Base-by-base conservation (phyloP, 2,329 filamentous ascomycete species). In the Fusarium pseudograminearum region DNA sequence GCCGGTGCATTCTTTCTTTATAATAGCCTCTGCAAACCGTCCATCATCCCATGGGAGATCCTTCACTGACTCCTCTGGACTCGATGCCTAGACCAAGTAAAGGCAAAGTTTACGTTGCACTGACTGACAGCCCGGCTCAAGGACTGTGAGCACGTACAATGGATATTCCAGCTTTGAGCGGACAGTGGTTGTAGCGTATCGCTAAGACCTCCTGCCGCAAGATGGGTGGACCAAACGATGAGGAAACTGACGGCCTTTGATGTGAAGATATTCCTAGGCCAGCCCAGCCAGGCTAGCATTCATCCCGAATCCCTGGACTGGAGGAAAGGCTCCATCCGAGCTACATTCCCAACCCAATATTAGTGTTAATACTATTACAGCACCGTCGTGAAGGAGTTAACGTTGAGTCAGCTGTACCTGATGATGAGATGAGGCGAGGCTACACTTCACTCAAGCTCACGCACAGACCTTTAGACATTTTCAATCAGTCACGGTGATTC, bases 21-120 rank as follows among this genome's bases (percentile, higher is more conserved):
- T 24, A 38, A 57, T 24, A 38, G 47, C 57, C 59, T 62, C 57
- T 57, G 52, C 55, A 61, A 61, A 51, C 64, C 54, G 51, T 61
- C 62, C 15, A 42, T 50, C 45, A n/a, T 45, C 57, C 52, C 20
- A 20, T 24, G 20, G 40, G 22, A 22, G 50, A 22, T 45, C 26
- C 50, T 70, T 50, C 62, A 57, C 57, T 57, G 11, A 30, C 15
- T 57, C 62, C 42, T 51, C 57, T 65, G 57, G 54, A 42, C 54
- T 65, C 52, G 52, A 41, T 60, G 31, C 67, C 46, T 50, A 46
- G n/a, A 40, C 36, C 36, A 40, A 40, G n/a, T 12, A 40, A 12
- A 40, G 36, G n/a, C 7, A 40, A 40, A 15, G n/a, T 40, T 20
- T 40, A 11, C 36, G 14, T 40, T 40, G 36, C 36, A 40, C n/a